Evolutionary conservation across 1,284 basidiomycete genomes (phyloP).

Genomic region (Puccinia novopanici): DNA sequence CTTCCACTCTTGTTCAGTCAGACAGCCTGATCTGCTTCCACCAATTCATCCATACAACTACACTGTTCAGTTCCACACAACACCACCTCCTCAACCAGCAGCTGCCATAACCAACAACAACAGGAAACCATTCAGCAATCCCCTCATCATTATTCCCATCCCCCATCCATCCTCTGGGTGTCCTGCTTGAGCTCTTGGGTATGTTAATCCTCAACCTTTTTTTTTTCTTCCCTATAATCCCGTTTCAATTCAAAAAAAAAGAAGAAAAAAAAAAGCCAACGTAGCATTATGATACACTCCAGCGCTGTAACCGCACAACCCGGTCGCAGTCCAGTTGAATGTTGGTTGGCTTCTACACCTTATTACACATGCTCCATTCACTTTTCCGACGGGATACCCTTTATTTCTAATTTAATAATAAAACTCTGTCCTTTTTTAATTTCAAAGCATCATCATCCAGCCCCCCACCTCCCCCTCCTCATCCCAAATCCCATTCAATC

Average conservation of each 20-base stretch:
- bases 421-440: not conserved
- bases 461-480: not conserved
- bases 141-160: not conserved
- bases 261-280: too few species aligned
- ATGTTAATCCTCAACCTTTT: not conserved
- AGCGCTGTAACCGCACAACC: constrained; percentile 8
- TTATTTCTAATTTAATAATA: too few species aligned
- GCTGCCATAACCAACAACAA: not conserved
- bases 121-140: not conserved
- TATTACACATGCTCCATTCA: constrained; percentile 16
- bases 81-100: not conserved
- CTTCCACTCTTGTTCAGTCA: constrained; percentile 15
- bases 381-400: not conserved
- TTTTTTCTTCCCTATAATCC: not conserved
- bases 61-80: not conserved
- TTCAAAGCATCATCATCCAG: not conserved
- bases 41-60: not conserved
- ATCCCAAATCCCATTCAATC: constrained; percentile 3
- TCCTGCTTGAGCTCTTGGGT: not conserved
- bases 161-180: not conserved
- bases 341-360: not conserved
- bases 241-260: constrained; percentile 26
- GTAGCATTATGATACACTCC: not conserved
- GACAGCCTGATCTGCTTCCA: not conserved
- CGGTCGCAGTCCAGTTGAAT: constrained; percentile 22